Percentiles rank a stretch among this genome's conserved stretches.
Evolutionary conservation across 352 stramenopile genomes (phyloP).

Genomic region (Aphanomyces euteiches): DNA sequence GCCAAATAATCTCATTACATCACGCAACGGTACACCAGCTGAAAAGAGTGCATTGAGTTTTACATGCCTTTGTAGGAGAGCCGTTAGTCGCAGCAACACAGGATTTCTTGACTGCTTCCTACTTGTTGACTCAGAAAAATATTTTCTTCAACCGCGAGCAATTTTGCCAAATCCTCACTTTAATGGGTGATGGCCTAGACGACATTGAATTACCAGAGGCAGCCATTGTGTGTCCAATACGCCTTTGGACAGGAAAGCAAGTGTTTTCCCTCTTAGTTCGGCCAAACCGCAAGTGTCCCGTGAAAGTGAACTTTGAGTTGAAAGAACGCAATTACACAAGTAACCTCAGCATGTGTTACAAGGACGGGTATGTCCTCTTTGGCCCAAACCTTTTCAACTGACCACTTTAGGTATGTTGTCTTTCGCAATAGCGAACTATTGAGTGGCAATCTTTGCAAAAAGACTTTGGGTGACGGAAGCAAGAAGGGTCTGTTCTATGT

Average conservation of each 20-base stretch:
- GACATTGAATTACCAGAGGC: slow-evolving; percentile 87
- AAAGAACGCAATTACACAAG: slow-evolving; percentile 96
- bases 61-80: slow-evolving; percentile 61
- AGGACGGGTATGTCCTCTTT: slow-evolving; percentile 89
- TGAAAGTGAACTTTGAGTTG: slow-evolving; percentile 80
- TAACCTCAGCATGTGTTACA: slow-evolving; percentile 95
- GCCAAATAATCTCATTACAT: slow-evolving; percentile 97
- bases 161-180: slow-evolving; percentile 94
- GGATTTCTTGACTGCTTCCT: slow-evolving; percentile 99
- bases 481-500: slow-evolving; percentile 99
- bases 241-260: slow-evolving; percentile 99
- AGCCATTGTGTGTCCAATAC: slow-evolving; percentile 66
- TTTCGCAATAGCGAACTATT: slow-evolving; percentile 98
- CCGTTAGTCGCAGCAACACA: slow-evolving; percentile 97
- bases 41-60: not conserved
- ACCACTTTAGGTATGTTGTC: slow-evolving; percentile 43
- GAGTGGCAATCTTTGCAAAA: slow-evolving; percentile 98
- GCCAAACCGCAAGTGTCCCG: slow-evolving; percentile 84
- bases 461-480: slow-evolving; percentile 96
- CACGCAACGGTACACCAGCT: slow-evolving; percentile 71
- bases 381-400: slow-evolving; percentile 20
- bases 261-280: slow-evolving; percentile 85
- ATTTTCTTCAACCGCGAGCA: slow-evolving; percentile 97
- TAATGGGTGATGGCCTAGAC: slow-evolving; percentile 95
- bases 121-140: slow-evolving; percentile 98